A percentile compares a stretch with the other conserved stretches of the same genome.
Conservation (phyloP, 306 rosid species). For the Rosa multiflora region DNA sequence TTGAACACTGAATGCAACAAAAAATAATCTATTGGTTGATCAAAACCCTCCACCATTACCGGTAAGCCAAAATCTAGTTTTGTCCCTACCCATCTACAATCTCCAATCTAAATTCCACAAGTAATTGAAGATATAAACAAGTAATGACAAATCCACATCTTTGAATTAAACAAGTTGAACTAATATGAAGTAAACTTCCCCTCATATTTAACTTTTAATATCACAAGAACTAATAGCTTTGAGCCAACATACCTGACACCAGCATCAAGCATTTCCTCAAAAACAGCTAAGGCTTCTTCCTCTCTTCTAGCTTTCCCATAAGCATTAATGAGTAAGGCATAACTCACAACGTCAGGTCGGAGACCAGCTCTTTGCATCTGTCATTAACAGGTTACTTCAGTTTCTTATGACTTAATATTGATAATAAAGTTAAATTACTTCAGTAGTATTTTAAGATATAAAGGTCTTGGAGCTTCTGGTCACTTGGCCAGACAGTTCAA, state of each 20-base stretch:
- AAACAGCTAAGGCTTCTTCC: slow-evolving; percentile 96
- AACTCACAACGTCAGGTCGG: slow-evolving; percentile 87
- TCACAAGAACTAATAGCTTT: neutral
- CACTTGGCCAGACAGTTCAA: neutral
- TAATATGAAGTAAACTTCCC: neutral
- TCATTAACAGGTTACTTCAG: slow-evolving; percentile 50
- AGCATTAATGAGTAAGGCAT: slow-evolving; percentile 79
- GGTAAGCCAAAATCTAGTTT: neutral
- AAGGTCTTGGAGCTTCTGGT: neutral
- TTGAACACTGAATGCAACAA: neutral
- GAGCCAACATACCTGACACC: slow-evolving; percentile 71
- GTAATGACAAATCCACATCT: neutral
- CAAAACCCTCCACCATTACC: neutral
- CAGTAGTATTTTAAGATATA: neutral
- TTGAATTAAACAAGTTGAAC: neutral
- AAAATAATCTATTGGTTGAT: neutral
- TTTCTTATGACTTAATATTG: slow-evolving; percentile 34
- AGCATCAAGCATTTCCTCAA: slow-evolving; percentile 97
- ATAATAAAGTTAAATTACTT: neutral
- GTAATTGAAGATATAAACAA: neutral
- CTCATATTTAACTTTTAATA: neutral
- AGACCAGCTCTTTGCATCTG: slow-evolving; percentile 98
- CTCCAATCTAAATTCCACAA: neutral
- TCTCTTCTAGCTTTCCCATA: slow-evolving; percentile 97
- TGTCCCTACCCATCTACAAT: neutral